Percentiles rank a stretch among this genome's conserved stretches.
phyloP scores from a whole-genome alignment of 768 basidiomycete species.

The Amyloporia xantha region DNA sequence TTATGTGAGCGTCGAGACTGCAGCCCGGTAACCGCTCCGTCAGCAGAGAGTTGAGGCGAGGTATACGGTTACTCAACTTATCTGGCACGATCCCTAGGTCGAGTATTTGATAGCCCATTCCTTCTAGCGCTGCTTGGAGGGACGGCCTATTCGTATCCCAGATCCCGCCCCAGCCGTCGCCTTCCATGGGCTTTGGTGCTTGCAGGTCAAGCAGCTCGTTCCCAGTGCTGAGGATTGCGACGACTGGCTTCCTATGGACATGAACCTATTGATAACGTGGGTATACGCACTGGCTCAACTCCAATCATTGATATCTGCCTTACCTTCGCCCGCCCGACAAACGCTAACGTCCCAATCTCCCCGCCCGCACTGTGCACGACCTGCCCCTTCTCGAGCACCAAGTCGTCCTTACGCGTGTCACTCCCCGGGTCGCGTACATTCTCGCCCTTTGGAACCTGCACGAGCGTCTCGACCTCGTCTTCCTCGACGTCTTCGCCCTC shows the following conservation, averaged over 20 bases:
- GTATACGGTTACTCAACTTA: constrained; percentile 40
- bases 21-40: not conserved
- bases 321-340: constrained; percentile 71
- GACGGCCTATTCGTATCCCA: constrained; percentile 87
- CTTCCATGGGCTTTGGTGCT: constrained; percentile 24
- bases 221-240: constrained; percentile 81
- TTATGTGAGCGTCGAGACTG: constrained; percentile 54
- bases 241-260: constrained; percentile 64
- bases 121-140: constrained; percentile 58
- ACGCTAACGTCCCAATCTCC: constrained; percentile 77
- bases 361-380: constrained; percentile 63
- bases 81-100: constrained; percentile 81
- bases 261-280: constrained; percentile 40
- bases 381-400: constrained; percentile 58
- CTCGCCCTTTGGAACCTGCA: constrained; percentile 53
- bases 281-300: not conserved
- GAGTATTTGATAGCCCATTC: constrained; percentile 68
- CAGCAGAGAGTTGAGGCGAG: too few species aligned
- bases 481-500: constrained; percentile 53
- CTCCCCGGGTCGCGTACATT: constrained; percentile 72
- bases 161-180: constrained; percentile 58
- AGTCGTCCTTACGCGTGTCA: constrained; percentile 62
- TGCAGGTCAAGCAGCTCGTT: constrained; percentile 73
- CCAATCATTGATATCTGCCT: constrained; percentile 40
- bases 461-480: constrained; percentile 60